A percentile compares a stretch with the other conserved stretches of the same genome.
phyloP scores from a whole-genome alignment of 2,329 filamentous ascomycete species.

The Chrysosporium keratinophilum region DNA sequence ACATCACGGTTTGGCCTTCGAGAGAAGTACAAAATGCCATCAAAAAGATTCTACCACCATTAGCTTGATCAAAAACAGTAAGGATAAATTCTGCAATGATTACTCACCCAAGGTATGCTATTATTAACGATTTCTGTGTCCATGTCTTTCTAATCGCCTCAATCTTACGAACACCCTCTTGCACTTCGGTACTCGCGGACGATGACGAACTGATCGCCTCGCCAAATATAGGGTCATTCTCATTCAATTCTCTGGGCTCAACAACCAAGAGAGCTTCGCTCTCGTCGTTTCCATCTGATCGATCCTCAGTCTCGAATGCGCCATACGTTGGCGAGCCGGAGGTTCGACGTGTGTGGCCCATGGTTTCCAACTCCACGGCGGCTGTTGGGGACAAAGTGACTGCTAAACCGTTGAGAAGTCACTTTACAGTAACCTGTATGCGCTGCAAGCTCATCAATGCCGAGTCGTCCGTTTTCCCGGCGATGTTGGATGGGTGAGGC shows the following conservation, averaged over 20 bases:
- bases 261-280: slow-evolving; percentile 14
- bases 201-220: slow-evolving; percentile 10
- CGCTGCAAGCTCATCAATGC: background rate
- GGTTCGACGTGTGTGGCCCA: slow-evolving; percentile 11
- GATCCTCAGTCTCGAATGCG: slow-evolving; percentile 14
- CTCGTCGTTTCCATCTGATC: slow-evolving; percentile 12
- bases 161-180: slow-evolving; percentile 43
- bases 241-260: slow-evolving; percentile 8
- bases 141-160: slow-evolving; percentile 45
- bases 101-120: slow-evolving; percentile 10
- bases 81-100: background rate
- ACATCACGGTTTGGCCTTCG: slow-evolving; percentile 53
- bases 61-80: background rate
- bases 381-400: background rate
- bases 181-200: slow-evolving; percentile 23
- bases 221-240: slow-evolving; percentile 9
- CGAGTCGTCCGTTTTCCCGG: background rate
- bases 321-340: slow-evolving; percentile 15
- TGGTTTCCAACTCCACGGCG: slow-evolving; percentile 3
- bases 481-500: background rate
- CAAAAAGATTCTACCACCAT: slow-evolving; percentile 42
- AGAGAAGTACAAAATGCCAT: slow-evolving; percentile 59
- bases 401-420: background rate
- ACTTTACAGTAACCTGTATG: background rate
- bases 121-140: slow-evolving; percentile 40